Base-by-base conservation (phyloP, 768 basidiomycete species). In the Collybia mongolica region DNA sequence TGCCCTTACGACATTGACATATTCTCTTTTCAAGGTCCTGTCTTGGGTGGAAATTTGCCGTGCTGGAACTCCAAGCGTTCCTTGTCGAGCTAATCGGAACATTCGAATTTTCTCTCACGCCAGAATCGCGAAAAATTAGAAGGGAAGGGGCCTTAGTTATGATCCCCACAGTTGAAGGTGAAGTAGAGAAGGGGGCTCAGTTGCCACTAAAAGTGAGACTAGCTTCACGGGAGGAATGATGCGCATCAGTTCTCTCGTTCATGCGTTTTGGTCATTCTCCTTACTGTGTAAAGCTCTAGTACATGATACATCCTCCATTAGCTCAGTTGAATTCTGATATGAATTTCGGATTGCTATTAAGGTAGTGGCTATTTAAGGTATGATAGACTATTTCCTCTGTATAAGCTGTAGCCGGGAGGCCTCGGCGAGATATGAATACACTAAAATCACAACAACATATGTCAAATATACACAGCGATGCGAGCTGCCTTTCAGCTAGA, bases 61-160 rank as follows among this genome's bases (percentile, higher is more conserved):
- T 82, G 0, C 59, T 74, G 36, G 82, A 86, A 60, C 59, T 84
- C 14, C 83, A 85, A 54, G 71, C 75, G 0, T 82, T 86, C 63
- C 58, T 84, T n/a, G 72, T 78, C 19, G 81, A 83, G 57, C 66
- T 82, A 18, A 49, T 84, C 36, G 63, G 71, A 28, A 71, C 77
- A 55, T 82, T 85, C 55, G 76, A 83, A 54, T 79, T 84, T 53
- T 52, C 72, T 52, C 66, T 64, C 28, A 72, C 72, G 2, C 64
- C 69, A 14, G 64, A 72, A 47, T 60, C 67, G 1, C 53, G 60
- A 49, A 65, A 54, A 40, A 54, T 78, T 35, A 57, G 74, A 41
- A 63, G 72, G 19, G 74, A 76, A 59, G 59, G 69, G 12, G 70
- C 67, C 26, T 46, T 74, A 11, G 62, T 75, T 2, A 72, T 77